Base-by-base conservation (phyloP, 1,284 basidiomycete species). In the Austropuccinia psidii region DNA sequence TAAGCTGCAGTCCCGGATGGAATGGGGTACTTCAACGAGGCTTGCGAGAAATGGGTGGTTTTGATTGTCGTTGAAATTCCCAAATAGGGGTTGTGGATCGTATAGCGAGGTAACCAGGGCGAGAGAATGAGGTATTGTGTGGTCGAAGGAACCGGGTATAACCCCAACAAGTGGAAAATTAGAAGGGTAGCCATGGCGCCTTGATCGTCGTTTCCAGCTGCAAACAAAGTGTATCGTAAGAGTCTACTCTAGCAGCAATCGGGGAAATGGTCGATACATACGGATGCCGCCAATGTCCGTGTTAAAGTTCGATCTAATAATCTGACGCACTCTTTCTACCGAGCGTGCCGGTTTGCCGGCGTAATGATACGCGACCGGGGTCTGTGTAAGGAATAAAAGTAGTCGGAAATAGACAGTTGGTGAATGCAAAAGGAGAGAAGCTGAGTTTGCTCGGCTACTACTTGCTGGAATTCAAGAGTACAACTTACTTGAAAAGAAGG, bases 101-200 rank as follows among this genome's bases (percentile, higher is more conserved):
- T 54, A 54, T 54, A 54, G 15, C 4, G 21, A 2, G 52, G 27
- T 24, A 54, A n/a, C 19, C 19, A 54, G 15, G 52, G 52, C 31
- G 52, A 54, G 31, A 29, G 19, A 3, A 54, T 29, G 15, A 54
- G 27, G 31, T 24, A 54, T 27, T 54, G n/a, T 6, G n/a, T n/a
- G 4, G 52, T 54, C 6, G 52, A 54, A 21, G 86, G 86, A 6
- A 87, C 85, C 65, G 87, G 87, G 76, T 85, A 86, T 27, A 86
- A 79, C 0, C 85, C 85, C 1, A 86, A 78, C 49, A 86, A 79
- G 76, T 86, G 85, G 82, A 85, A 88, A 0, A 84, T 82, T 2
- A 84, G 86, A 75, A 86, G 88, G 76, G 86, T 87, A 2, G 84
- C 88, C 88, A 89, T 89, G 0, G 87, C 88, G 54, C 86, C 87